These are phyloP conservation scores for Clavispora carvajalis DNA, from an alignment of 805 yeast species.

Conservation along the genomic window DNA sequence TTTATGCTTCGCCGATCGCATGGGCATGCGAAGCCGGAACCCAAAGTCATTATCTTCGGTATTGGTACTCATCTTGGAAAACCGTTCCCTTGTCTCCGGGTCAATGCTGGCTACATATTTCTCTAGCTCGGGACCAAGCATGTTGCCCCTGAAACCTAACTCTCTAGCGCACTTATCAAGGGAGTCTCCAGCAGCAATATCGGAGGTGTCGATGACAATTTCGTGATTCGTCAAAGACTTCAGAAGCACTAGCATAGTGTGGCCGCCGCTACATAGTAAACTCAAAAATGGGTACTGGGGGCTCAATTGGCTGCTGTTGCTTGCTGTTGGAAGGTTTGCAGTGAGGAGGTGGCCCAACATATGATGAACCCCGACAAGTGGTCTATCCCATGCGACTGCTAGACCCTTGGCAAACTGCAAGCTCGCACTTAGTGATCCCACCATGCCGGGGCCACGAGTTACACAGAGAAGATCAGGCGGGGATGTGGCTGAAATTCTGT, in stretches of 20 bases:
- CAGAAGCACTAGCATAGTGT: constrained; percentile 79
- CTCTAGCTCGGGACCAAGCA: constrained; percentile 85
- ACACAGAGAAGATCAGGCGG: constrained; percentile 77
- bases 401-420: constrained; percentile 82
- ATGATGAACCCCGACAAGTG: constrained; percentile 88
- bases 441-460: constrained; percentile 97
- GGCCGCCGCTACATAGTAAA: constrained; percentile 88
- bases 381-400: constrained; percentile 68
- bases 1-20: constrained; percentile 26
- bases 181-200: constrained; percentile 91
- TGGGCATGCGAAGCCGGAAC: constrained; percentile 26
- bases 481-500: constrained; percentile 21
- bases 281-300: constrained; percentile 69
- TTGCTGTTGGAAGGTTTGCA: constrained; percentile 23
- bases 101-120: constrained; percentile 34
- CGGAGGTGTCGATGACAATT: constrained; percentile 68
- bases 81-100: constrained; percentile 20
- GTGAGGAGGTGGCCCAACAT: constrained; percentile 89
- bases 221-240: constrained; percentile 59
- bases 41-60: constrained; percentile 18
- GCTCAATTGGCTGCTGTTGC: constrained; percentile 3
- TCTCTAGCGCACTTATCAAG: constrained; percentile 89
- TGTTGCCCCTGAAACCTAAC: constrained; percentile 71
- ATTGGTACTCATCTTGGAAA: constrained; percentile 16
- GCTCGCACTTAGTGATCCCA: constrained; percentile 80